phyloP scores from a whole-genome alignment of 352 stramenopile genomes.

The Phytopythium delawarense region DNA sequence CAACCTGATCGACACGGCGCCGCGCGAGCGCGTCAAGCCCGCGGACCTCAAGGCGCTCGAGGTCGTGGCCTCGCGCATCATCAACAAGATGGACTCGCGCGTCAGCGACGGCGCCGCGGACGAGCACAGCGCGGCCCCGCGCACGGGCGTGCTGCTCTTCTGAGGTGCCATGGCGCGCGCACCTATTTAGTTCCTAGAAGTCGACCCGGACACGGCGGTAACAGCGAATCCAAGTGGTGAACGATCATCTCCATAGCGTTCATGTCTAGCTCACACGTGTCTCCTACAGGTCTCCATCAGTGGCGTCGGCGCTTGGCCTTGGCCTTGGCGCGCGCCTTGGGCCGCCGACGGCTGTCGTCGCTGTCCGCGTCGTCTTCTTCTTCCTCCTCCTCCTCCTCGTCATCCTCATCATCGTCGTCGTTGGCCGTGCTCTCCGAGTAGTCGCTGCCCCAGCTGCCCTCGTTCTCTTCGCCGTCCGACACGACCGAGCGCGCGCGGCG shows the following conservation, averaged over 20 bases:
- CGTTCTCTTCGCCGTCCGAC: conserved; percentile 42
- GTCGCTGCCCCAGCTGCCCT: conserved; percentile 47
- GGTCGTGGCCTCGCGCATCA: conserved; percentile 60
- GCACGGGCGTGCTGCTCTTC: conserved; percentile 29
- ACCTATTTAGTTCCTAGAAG: conserved; percentile 4
- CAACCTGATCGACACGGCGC: conserved; percentile 59
- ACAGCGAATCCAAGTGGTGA: not conserved
- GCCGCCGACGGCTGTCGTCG: conserved; percentile 17
- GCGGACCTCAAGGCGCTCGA: conserved; percentile 64
- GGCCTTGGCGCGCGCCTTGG: conserved; percentile 17
- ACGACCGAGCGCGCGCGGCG: conserved; percentile 22
- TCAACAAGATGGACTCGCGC: conserved; percentile 68
- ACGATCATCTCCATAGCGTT: not conserved
- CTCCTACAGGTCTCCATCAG: conserved; percentile 4
- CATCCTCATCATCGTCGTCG: conserved; percentile 50
- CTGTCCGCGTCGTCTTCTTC: conserved; percentile 16
- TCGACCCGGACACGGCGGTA: not conserved
- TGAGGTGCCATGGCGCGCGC: conserved; percentile 9
- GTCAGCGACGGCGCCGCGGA: conserved; percentile 16
- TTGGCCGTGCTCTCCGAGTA: conserved; percentile 38
- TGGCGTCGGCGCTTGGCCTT: conserved; percentile 27
- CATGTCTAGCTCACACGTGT: conserved; percentile 1
- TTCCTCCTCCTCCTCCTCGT: conserved; percentile 22
- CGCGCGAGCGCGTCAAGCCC: conserved; percentile 59
- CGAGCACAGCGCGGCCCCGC: not conserved